A percentile compares a stretch with the other conserved stretches of the same genome.
Evolutionary conservation across 768 basidiomycete genomes (phyloP).

Genomic region (Leccinum incarnatum): DNA sequence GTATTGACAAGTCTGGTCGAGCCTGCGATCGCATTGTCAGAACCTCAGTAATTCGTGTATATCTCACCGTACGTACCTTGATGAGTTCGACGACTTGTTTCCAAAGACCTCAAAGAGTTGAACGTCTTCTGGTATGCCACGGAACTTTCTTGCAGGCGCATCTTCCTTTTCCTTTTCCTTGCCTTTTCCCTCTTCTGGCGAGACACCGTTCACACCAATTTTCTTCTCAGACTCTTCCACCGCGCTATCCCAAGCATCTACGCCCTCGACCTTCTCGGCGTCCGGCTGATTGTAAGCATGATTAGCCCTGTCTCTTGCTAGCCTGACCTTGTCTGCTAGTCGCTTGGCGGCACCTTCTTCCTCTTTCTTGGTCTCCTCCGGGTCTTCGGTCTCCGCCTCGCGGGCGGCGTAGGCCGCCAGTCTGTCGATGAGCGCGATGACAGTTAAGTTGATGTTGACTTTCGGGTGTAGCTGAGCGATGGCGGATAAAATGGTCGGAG

Average conservation of each 20-base stretch:
- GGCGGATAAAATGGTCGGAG: slow-evolving; percentile 92
- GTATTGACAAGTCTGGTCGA: slow-evolving; percentile 94
- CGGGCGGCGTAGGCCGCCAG: slow-evolving; percentile 94
- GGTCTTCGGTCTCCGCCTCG: slow-evolving; percentile 95
- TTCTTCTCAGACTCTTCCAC: slow-evolving; percentile 23
- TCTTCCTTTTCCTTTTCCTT: slow-evolving; percentile 66
- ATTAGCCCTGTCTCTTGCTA: slow-evolving; percentile 58
- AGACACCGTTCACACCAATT: slow-evolving; percentile 18
- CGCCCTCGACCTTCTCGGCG: slow-evolving; percentile 16
- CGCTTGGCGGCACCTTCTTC: slow-evolving; percentile 91
- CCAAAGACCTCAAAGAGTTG: slow-evolving; percentile 99
- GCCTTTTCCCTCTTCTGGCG: slow-evolving; percentile 29
- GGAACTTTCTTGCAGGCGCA: slow-evolving; percentile 70
- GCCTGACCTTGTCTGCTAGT: slow-evolving; percentile 81
- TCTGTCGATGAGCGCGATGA: slow-evolving; percentile 95
- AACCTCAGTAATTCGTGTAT: neutral
- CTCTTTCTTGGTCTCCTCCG: slow-evolving; percentile 88
- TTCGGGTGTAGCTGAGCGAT: slow-evolving; percentile 96
- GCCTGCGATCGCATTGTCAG: slow-evolving; percentile 51
- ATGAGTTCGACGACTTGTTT: slow-evolving; percentile 94
- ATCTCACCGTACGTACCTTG: slow-evolving; percentile 56
- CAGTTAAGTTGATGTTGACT: slow-evolving; percentile 98
- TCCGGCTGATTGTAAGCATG: slow-evolving; percentile 47
- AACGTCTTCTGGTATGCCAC: slow-evolving; percentile 93
- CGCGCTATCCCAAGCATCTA: slow-evolving; percentile 27